Base-by-base conservation (phyloP, 2,329 filamentous ascomycete species). In the Coniochaeta hoffmannii region DNA sequence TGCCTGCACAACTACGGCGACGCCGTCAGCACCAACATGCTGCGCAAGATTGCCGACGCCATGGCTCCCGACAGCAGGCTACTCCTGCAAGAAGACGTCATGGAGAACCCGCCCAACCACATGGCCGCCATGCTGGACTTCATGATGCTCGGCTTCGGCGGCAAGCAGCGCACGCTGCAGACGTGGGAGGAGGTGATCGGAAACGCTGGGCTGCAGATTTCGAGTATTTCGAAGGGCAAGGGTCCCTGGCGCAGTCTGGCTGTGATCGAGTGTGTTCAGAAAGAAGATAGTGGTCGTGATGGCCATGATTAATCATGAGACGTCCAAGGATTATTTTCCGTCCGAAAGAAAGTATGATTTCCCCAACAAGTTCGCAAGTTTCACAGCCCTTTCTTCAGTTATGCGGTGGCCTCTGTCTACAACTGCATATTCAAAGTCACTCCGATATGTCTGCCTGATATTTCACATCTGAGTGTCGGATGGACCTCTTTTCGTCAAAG, bases 1-100 rank as follows among this genome's bases (percentile, higher is more conserved):
- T 63, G 66, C 41, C 57, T 68, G 26, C 68, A 69, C 53, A 63
- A 69, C 52, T 70, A 67, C 55, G 63, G 64, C 6, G 68, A 70
- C 51, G 59, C 59, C 0, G 61, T 62, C 1, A 53, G 55, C 2
- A 51, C 30, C 26, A 56, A 50, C n/a, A 62, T 63, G 30, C 57
- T 65, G 24, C 34, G 38, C 32, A 64, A 63, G 41, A 46, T 65
- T 9, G 54, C 59, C 6, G 41, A n/a, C 17, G 56, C 55, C 12
- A 53, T 63, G 32, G 50, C 41, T 28, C 53, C 44, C 1, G 58
- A 57, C 54, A 56, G 56, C 46, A 52, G 59, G 46, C 52, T 65
- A 8, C 46, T 64, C 17, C 56, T 65, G 28, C 58, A 62, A 4
- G 62, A 65, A 54, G 62, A 65, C 58, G 53, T 65, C 17, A 57